Evolutionary conservation across 2,329 filamentous ascomycete species (phyloP).

Genomic region (Clathrospora elynae): DNA sequence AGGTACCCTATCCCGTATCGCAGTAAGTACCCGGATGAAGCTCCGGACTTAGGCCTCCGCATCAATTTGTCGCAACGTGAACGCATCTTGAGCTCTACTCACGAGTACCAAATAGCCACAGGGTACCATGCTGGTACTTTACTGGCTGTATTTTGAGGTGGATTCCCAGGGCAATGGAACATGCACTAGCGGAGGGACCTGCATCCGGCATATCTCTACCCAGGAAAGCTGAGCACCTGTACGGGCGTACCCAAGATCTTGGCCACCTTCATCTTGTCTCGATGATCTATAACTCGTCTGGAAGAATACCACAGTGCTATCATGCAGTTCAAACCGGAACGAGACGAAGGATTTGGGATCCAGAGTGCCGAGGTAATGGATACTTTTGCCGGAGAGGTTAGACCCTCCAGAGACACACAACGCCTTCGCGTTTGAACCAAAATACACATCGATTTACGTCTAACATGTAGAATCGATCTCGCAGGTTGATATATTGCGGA

Average conservation of each 20-base stretch:
- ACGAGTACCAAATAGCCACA: slow-evolving; percentile 26
- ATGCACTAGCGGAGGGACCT: slow-evolving; percentile 24
- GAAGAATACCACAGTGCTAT: slow-evolving; percentile 11
- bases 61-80: slow-evolving; percentile 14
- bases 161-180: slow-evolving; percentile 14
- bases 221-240: slow-evolving; percentile 3
- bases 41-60: slow-evolving; percentile 31
- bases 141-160: slow-evolving; percentile 15
- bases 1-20: slow-evolving; percentile 27
- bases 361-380: slow-evolving; percentile 5
- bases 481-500: too few relatives aligned
- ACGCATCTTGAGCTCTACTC: slow-evolving; percentile 18
- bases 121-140: slow-evolving; percentile 5
- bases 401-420: slow-evolving; percentile 14
- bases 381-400: slow-evolving; percentile 17
- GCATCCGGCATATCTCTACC: slow-evolving; percentile 21
- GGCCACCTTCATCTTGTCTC: neutral
- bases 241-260: neutral
- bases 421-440: slow-evolving; percentile 9
- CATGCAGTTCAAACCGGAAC: slow-evolving; percentile 4
- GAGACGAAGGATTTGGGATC: neutral
- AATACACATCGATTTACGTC: too few relatives aligned
- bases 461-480: too few relatives aligned
- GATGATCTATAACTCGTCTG: slow-evolving; percentile 1
- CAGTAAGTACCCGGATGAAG: slow-evolving; percentile 22